Percentiles rank a stretch among this genome's conserved stretches.
These are phyloP conservation scores for Chenopodium formosanum DNA, from an alignment of 148 eudicot genomes.

Conservation along the genomic window DNA sequence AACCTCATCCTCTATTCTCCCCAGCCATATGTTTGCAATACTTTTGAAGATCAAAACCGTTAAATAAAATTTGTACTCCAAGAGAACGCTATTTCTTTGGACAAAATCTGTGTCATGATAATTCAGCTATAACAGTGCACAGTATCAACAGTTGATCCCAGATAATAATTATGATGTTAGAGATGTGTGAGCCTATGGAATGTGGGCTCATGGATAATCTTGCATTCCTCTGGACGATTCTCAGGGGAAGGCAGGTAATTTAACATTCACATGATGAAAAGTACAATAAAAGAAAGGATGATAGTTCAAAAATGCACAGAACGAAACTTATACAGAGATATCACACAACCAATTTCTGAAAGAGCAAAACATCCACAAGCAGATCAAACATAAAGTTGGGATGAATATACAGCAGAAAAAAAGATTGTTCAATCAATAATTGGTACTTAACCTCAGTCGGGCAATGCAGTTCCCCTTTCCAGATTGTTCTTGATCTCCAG, in stretches of 20 bases:
- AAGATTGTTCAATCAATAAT: not conserved
- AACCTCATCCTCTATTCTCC: not conserved
- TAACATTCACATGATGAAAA: not conserved
- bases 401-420: not conserved
- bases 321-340: not conserved
- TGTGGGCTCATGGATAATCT: not conserved
- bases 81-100: not conserved
- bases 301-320: not conserved
- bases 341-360: not conserved
- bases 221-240: not conserved
- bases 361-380: not conserved
- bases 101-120: not conserved
- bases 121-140: not conserved
- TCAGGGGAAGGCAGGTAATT: not conserved
- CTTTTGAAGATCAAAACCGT: not conserved
- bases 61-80: not conserved
- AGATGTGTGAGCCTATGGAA: not conserved
- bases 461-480: constrained; percentile 97
- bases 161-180: no score
- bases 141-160: not conserved
- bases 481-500: constrained; percentile 97
- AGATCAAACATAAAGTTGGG: not conserved
- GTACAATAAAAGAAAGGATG: not conserved
- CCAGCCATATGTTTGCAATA: not conserved
- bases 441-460: constrained; percentile 60